Base-by-base conservation (phyloP, 169 alveolate genomes). In the Plasmodium gaboni region DNA sequence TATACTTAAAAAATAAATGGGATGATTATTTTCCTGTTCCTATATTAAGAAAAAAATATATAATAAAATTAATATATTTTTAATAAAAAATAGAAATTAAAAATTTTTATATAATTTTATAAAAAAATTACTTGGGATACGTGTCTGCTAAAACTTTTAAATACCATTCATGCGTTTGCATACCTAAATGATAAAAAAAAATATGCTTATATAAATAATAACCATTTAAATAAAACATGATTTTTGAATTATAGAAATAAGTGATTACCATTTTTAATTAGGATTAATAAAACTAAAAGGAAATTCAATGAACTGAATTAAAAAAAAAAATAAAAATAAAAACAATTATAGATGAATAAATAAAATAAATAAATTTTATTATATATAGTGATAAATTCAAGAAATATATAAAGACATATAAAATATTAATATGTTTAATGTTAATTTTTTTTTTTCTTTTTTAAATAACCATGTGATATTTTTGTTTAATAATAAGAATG, bases 91-190 rank as follows among this genome's bases (percentile, higher is more conserved):
- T 60, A 5, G 9, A 38, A 38, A 92, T 70, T 74, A 88, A 10
- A 60, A 91, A 44, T 91, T 88, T 44, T 92, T 87, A 32, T 76
- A 85, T 24, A 42, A 50, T 73, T 91, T 74, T 87, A 61, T 78
- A 74, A 48, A 22, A 63, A 87, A 83, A 50, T 22, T 46, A 91
- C 94, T 71, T 59, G 42, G 94, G 94, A 73, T 91, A 91, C 28
- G 71, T 42, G n/a, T 78, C 50, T 48, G 74, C 87, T 50, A 70
- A 76, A 26, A 88, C 76, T 42, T 87, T 46, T 24, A 86, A 86
- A 44, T 91, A 91, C 94, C 94, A 91, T 12, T 59, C 67, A 78
- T 87, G 93, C 26, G 93, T 71, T 63, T 72, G 91, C 9, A 64
- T 61, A 38, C 92, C 94, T 92, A 80, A 59, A 13, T 17, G 22